Conservation (phyloP, 441 rosid genomes). For the Gossypium schwendimanii region DNA sequence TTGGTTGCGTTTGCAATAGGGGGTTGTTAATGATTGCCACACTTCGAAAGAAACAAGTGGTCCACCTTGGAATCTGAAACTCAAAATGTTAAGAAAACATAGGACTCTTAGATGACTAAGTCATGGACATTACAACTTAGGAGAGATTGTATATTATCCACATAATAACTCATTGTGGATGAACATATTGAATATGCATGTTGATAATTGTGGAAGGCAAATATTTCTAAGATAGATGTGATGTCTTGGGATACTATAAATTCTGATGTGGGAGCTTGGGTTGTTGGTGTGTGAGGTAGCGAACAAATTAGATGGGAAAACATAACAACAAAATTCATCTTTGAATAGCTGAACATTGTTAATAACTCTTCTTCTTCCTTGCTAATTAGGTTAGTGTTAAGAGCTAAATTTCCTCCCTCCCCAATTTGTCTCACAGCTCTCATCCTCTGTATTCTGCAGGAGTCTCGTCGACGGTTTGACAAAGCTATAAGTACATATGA, state of each 20-base stretch:
- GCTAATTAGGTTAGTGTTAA: not conserved
- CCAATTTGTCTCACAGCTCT: conserved; percentile 4
- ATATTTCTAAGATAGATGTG: not conserved
- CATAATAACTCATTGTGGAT: not conserved
- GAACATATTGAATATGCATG: not conserved
- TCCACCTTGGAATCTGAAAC: not conserved
- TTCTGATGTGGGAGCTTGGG: not conserved
- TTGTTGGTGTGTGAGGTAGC: not conserved
- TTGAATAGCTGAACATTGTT: not conserved
- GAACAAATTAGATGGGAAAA: not conserved
- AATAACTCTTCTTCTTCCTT: not conserved
- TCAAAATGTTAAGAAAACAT: not conserved
- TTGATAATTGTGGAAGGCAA: not conserved
- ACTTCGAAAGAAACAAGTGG: not conserved
- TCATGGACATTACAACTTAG: not conserved
- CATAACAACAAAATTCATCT: not conserved
- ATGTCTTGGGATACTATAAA: not conserved
- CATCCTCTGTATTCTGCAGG: conserved; percentile 38
- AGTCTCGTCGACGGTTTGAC: conserved; percentile 69
- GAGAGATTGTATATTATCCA: not conserved
- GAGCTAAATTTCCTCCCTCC: not conserved
- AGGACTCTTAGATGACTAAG: not conserved
- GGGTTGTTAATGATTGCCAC: not conserved
- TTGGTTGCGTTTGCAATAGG: not conserved
- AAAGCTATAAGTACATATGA: conserved; percentile 61